Evolutionary conservation across 148 eudicot genomes (phyloP), one percentile per base, ranked within the genome.

Genomic region (Chenopodium formosanum): DNA sequence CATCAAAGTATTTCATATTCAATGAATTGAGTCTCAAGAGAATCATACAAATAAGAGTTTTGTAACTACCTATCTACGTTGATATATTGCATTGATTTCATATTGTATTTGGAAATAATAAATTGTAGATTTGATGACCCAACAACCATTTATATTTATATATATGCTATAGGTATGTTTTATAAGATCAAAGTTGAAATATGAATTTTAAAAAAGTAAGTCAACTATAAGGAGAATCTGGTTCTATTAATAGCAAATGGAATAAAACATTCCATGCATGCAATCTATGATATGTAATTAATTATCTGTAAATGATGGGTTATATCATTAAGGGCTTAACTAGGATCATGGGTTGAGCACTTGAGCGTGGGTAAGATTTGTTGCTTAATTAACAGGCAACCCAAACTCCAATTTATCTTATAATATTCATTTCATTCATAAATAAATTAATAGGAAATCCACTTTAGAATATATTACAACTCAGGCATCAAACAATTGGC

Each of bases 151-250:
- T 37, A 4, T 37, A 40, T 40, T 40, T 40, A 40, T 40, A 37
- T 37, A 40, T 12, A 73, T 73, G 58, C 9, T 22, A 73, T 23
- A 13, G 12, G 12, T 7, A 22, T 47, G 23, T 70, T 17, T 40
- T 17, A 37, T 7, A 7, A 40, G 8, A 71, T 71, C 74, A 77
- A 22, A 60, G 10, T 29, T 73, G 29, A 1, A 22, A 40, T 40
- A 17, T 20, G 62, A 72, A 46, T 16, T 4, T 46, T 29, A 22
- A 2, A 31, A 23, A 50, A 1, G 29, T 0, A 72, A 34, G 86
- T 78, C 86, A 86, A 78, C 84, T 27, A 73, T 84, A 77, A 84
- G 52, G 76, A 78, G 89, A 86, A 86, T 81, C 44, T 81, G 79
- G 85, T 79, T 67, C 20, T 27, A 65, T 71, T 77, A 72, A 8